These are phyloP conservation scores for Rutstroemia sydowiana DNA, from an alignment of 2,329 filamentous ascomycete genomes.

Conservation along the genomic window DNA sequence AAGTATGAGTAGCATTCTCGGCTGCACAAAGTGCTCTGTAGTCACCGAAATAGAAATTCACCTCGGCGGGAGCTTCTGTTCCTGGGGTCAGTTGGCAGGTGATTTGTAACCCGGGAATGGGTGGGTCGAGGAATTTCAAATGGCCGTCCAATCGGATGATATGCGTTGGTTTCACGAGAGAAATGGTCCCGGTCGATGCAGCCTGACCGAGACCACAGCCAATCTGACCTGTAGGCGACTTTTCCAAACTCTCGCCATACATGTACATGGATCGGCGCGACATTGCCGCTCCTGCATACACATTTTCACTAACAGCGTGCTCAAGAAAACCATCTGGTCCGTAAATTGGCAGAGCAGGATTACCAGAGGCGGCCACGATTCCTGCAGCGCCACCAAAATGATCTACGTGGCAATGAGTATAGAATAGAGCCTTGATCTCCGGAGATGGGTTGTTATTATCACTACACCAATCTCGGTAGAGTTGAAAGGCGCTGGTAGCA, in stretches of 20 bases:
- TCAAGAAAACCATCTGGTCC: conserved; percentile 36
- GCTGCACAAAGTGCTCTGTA: conserved; percentile 33
- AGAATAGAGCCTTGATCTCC: conserved; percentile 32
- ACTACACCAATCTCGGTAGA: conserved; percentile 27
- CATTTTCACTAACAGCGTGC: conserved; percentile 33
- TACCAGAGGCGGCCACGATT: conserved; percentile 12
- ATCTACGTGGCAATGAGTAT: conserved; percentile 36
- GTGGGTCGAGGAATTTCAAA: conserved; percentile 18
- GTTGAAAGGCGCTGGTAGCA: conserved; percentile 28
- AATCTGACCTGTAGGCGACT: conserved; percentile 31
- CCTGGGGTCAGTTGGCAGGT: conserved; percentile 36
- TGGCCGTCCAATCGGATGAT: conserved; percentile 30
- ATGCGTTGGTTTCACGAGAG: conserved; percentile 32
- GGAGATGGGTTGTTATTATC: conserved; percentile 19
- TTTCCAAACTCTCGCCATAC: conserved; percentile 32
- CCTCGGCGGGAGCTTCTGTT: conserved; percentile 37
- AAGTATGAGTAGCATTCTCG: conserved; percentile 34
- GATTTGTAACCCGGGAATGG: conserved; percentile 31
- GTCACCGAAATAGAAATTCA: conserved; percentile 36
- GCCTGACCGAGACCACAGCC: conserved; percentile 33
- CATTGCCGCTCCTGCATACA: conserved; percentile 35
- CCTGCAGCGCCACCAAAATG: conserved; percentile 32
- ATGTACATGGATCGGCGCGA: conserved; percentile 33
- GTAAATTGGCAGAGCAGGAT: conserved; percentile 2
- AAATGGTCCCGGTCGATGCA: conserved; percentile 26